Percentiles rank a stretch among this genome's conserved stretches.
Evolutionary conservation across 176 grass and related monocot species (phyloP).

Genomic region (Hsuehochloa calcarea): DNA sequence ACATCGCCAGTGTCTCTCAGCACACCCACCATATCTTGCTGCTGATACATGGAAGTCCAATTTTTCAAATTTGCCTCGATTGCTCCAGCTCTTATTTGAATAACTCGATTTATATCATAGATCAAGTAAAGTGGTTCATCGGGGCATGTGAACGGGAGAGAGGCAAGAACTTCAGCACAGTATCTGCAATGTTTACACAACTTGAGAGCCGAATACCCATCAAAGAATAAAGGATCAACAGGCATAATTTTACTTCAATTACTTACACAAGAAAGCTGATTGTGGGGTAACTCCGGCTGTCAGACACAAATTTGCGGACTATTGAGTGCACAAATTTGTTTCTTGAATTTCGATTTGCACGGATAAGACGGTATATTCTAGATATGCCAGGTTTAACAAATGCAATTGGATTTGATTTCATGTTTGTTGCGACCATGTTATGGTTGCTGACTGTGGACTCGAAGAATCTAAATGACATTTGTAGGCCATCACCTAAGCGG

Average conservation of each 20-base stretch:
- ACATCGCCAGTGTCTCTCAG: slow-evolving; percentile 29
- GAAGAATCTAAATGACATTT: slow-evolving; percentile 89
- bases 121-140: slow-evolving; percentile 98
- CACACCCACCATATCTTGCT: slow-evolving; percentile 27
- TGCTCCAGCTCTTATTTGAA: slow-evolving; percentile 86
- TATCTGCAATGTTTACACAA: slow-evolving; percentile 65
- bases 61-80: slow-evolving; percentile 89
- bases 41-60: slow-evolving; percentile 76
- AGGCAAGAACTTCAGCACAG: slow-evolving; percentile 90
- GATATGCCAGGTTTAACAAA: slow-evolving; percentile 88
- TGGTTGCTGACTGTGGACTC: slow-evolving; percentile 69
- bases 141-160: slow-evolving; percentile 79
- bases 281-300: slow-evolving; percentile 52
- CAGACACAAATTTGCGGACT: slow-evolving; percentile 79
- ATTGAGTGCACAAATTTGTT: slow-evolving; percentile 98
- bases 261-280: slow-evolving; percentile 92
- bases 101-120: slow-evolving; percentile 96
- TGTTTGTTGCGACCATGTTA: slow-evolving; percentile 42
- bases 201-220: slow-evolving; percentile 31
- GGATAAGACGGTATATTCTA: slow-evolving; percentile 90
- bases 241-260: slow-evolving; percentile 20
- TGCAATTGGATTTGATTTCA: slow-evolving; percentile 75
- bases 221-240: slow-evolving; percentile 2
- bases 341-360: slow-evolving; percentile 85
- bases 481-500: slow-evolving; percentile 86